Evolutionary conservation across 2,329 filamentous ascomycete species (phyloP).

Genomic region (Xylaria sp.): DNA sequence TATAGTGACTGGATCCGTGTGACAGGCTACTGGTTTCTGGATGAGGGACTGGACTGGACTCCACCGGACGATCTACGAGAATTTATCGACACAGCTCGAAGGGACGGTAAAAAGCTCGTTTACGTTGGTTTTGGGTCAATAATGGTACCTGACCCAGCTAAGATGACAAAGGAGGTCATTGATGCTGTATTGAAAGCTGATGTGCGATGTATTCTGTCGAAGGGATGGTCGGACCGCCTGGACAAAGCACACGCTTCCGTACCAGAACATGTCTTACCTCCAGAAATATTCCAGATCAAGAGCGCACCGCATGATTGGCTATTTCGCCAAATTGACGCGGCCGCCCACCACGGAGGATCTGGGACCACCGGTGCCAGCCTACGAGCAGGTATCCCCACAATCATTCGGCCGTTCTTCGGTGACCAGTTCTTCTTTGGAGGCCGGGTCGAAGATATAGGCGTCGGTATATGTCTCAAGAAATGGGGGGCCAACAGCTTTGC

Average conservation of each 20-base stretch:
- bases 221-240: constrained; percentile 91
- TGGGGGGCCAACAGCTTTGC: constrained; percentile 89
- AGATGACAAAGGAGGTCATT: constrained; percentile 91
- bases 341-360: constrained; percentile 91
- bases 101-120: constrained; percentile 88
- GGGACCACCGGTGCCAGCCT: constrained; percentile 95
- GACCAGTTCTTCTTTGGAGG: constrained; percentile 97
- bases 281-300: constrained; percentile 88
- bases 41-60: constrained; percentile 75
- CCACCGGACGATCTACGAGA: constrained; percentile 79
- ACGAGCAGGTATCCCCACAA: constrained; percentile 89
- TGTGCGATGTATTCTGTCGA: constrained; percentile 92
- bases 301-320: constrained; percentile 96
- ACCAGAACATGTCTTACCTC: constrained; percentile 74
- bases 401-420: constrained; percentile 96
- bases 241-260: constrained; percentile 52
- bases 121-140: constrained; percentile 98
- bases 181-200: constrained; percentile 91
- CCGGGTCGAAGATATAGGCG: constrained; percentile 90
- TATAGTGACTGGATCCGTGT: constrained; percentile 98
- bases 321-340: constrained; percentile 92
- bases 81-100: constrained; percentile 85
- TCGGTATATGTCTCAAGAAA: constrained; percentile 88
- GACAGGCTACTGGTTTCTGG: constrained; percentile 97
- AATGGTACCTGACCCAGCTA: constrained; percentile 87